These are phyloP conservation scores for Rhododendron williamsianum DNA, from an alignment of 148 eudicot species.

Conservation along the genomic window DNA sequence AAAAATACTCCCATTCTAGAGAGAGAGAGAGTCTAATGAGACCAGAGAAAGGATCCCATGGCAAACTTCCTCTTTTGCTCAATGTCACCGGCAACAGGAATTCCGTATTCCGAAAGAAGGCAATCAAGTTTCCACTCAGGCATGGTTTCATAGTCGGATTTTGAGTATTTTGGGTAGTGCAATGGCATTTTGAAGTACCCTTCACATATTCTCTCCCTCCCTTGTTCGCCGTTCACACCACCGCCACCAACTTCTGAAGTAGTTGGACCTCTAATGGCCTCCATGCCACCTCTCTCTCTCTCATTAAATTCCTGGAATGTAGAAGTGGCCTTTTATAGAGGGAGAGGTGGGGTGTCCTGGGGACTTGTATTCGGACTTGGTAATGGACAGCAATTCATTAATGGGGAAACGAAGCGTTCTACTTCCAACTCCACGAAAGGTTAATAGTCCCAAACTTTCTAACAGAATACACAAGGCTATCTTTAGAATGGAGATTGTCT, in stretches of 20 bases:
- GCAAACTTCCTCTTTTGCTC: conserved; percentile 38
- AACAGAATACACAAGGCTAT: neutral
- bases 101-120: conserved; percentile 29
- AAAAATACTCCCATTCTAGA: neutral
- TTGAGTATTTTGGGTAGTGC: conserved; percentile 35
- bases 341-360: neutral
- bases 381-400: neutral
- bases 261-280: no score
- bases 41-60: conserved; percentile 46
- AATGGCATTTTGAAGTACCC: conserved; percentile 12
- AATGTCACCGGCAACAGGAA: conserved; percentile 28
- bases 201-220: neutral
- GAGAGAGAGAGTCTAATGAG: neutral
- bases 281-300: neutral
- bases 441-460: neutral
- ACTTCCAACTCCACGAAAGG: neutral
- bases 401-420: neutral
- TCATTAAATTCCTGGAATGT: neutral
- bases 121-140: conserved; percentile 43
- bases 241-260: no score
- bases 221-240: no score
- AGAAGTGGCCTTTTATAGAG: neutral
- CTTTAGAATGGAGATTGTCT: neutral
- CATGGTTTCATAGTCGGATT: conserved; percentile 33
- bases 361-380: neutral